Evolutionary conservation across 2,329 filamentous ascomycete species (phyloP).

Genomic region (Microthyrium microscopicum): DNA sequence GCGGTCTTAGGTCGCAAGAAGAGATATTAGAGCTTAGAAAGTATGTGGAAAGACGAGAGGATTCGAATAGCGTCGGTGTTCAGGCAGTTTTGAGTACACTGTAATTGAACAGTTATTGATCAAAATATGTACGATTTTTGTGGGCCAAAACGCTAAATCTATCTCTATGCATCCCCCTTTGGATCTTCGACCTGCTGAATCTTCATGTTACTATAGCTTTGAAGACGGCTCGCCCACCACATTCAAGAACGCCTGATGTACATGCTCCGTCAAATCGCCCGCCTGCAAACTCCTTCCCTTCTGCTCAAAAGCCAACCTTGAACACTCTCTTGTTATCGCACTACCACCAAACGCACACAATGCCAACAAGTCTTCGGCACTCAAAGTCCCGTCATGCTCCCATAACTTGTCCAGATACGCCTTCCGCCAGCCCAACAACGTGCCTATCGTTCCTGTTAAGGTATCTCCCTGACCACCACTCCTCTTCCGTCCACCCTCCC

Average conservation of each 20-base stretch:
- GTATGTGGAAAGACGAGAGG: conserved; percentile 73
- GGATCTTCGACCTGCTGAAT: no score
- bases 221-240: conserved; percentile 72
- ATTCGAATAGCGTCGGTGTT: conserved; percentile 63
- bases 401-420: conserved; percentile 75
- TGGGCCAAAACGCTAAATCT: no score
- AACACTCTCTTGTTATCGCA: conserved; percentile 78
- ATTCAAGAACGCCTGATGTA: conserved; percentile 64
- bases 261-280: conserved; percentile 80
- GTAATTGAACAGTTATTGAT: conserved; percentile 16
- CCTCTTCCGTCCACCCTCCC: conserved; percentile 70
- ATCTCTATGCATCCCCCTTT: no score
- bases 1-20: conserved; percentile 19
- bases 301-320: conserved; percentile 68
- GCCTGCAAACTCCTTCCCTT: conserved; percentile 81
- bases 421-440: conserved; percentile 72
- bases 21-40: conserved; percentile 48
- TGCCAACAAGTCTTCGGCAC: conserved; percentile 42
- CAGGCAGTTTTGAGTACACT: conserved; percentile 63
- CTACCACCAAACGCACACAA: conserved; percentile 77
- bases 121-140: no score
- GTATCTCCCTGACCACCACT: conserved; percentile 94
- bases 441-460: conserved; percentile 75
- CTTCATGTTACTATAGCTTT: no score
- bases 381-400: conserved; percentile 42